Base-by-base conservation (phyloP, 2,329 filamentous ascomycete species). In the Pyrenophora tritici-repentis region DNA sequence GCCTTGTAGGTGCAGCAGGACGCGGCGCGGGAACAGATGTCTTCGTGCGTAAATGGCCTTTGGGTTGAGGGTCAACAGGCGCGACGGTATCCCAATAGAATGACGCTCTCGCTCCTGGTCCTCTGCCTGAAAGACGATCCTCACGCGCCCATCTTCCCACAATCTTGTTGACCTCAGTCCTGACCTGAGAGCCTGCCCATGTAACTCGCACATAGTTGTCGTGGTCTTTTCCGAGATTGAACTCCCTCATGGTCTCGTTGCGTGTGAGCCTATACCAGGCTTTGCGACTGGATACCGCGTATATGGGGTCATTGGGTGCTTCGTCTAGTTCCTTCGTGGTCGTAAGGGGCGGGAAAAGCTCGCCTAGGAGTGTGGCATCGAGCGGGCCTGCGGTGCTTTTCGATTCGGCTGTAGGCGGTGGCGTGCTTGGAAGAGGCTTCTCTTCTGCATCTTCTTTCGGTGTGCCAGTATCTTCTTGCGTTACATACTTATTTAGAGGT, bases 211-310 rank as follows among this genome's bases (percentile, higher is more conserved):
- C 62, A 38, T 75, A 73, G 44, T 62, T 73, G 42, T 73, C 67
- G 24, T 70, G 66, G 9, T 65, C 63, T 6, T 61, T 63, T 6
- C 68, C 71, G 29, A 47, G 67, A 37, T 74, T 72, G 61, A 63
- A 73, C 26, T 74, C 72, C 13, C 72, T 62, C 63, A 75, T 59
- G 4, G 72, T 75, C 46, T 75, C 66, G 37, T 66, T 68, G 8
- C 73, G 68, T 1, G 71, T 75, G 2, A 75, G 50, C 9, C 72
- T 65, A 47, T 75, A 75, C 73, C 73, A 75, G 7, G 72, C 63
- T 55, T 74, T 75, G 4, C 72, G 66, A 13, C 68, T 60, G 9
- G 68, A 65, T 3, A 66, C 74, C 0, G 72, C 65, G 35, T 62
- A 64, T 20, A 74, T 63, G 0, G 72, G 67, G 45, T 70, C 65